A percentile compares a stretch with the other conserved stretches of the same genome.
Evolutionary conservation across 495 filamentous ascomycete genomes (phyloP).

Genomic region (Mytilinidion resinicola): DNA sequence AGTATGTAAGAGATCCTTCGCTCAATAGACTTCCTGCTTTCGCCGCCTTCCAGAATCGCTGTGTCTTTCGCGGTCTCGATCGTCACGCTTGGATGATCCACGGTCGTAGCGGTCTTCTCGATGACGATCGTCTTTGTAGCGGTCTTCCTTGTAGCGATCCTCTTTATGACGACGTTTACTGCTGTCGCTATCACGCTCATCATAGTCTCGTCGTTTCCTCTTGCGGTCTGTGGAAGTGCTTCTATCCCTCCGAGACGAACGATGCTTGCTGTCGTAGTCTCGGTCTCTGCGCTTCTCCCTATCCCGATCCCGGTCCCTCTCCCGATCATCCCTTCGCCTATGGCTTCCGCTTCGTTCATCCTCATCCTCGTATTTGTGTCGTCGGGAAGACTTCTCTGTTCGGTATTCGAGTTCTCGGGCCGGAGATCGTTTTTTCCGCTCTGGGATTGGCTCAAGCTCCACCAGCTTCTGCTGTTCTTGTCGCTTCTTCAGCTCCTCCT

Average conservation of each 20-base stretch:
- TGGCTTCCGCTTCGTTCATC: slow-evolving; percentile 33
- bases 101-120: slow-evolving; percentile 20
- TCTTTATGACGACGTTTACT: background rate
- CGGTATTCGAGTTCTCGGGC: background rate
- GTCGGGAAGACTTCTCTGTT: slow-evolving; percentile 32
- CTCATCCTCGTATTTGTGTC: slow-evolving; percentile 32
- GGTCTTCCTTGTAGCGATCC: background rate
- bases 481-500: slow-evolving; percentile 51
- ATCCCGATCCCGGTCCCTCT: slow-evolving; percentile 27
- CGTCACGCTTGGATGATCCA: slow-evolving; percentile 11
- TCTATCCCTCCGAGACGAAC: slow-evolving; percentile 27
- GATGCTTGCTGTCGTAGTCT: slow-evolving; percentile 25
- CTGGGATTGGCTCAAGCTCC: slow-evolving; percentile 38
- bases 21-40: background rate
- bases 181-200: slow-evolving; percentile 10
- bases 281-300: slow-evolving; percentile 19
- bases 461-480: slow-evolving; percentile 40
- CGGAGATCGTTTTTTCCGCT: slow-evolving; percentile 12
- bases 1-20: background rate
- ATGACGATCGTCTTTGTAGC: background rate
- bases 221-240: slow-evolving; percentile 23
- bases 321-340: slow-evolving; percentile 14
- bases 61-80: slow-evolving; percentile 4
- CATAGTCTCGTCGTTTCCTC: slow-evolving; percentile 3
- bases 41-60: background rate